Evolutionary conservation across 1,284 basidiomycete genomes (phyloP), one percentile per base, ranked within the genome.

Genomic region (Ustanciosporium gigantosporum): DNA sequence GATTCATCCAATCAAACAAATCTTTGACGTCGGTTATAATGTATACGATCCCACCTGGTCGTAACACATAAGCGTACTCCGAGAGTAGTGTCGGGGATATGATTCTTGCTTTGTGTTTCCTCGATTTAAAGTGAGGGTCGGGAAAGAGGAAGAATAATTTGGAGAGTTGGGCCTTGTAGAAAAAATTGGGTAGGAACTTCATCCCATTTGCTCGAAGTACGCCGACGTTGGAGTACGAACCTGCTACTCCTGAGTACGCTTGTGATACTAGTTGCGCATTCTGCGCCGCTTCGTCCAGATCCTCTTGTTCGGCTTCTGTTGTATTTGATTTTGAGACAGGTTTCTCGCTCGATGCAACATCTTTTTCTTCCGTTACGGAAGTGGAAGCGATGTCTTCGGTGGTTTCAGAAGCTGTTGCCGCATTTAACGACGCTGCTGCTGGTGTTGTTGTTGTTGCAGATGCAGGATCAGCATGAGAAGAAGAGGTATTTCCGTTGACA

Each of bases 181-280:
- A 96, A 80, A 93, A 97, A 81, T 98, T 98, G 13, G 93, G 90
- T 61, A 97, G 84, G 79, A 97, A 97, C 81, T 98, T 98, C 94
- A 97, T 97, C 36, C 90, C 88, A 79, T 99, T 99, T 9, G 90
- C 91, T 41, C 94, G 88, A 58, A 96, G 88, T 60, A 97, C 87
- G 39, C 91, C 91, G 45, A 97, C 86, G 78, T 98, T 99, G 74
- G 94, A 86, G 79, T 88, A 96, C 11, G 68, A 75, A 60, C 44
- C 85, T 79, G 31, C 82, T 81, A 11, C 82, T 4, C 7, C 24
- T 14, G 50, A 42, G 20, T 52, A 45, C 9, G 60, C 60, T 0
- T 47, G 38, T 0, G 38, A 43, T 17, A 64, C 50, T 16, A 64
- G 50, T 13, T 38, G 31, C 0, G 60, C 60, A 25, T 64, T 64